Conservation (phyloP, 768 basidiomycete species). For the Guyanaporus albipodus region DNA sequence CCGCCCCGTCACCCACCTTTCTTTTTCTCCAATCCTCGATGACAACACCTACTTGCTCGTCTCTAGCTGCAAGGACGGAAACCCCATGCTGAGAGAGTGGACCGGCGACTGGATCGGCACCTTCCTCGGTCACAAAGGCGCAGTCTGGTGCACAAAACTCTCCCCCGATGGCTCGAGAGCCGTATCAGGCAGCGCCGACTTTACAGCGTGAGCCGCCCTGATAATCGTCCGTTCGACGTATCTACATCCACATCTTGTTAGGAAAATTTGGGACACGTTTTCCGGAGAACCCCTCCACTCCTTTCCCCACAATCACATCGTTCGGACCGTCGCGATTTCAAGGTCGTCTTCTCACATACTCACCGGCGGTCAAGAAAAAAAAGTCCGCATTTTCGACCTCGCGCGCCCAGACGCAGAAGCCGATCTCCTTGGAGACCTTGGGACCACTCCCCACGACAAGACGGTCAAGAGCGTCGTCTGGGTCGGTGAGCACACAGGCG, state of each 20-base stretch:
- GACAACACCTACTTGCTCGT: constrained; percentile 88
- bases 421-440: constrained; percentile 65
- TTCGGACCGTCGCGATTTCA: constrained; percentile 89
- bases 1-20: constrained; percentile 87
- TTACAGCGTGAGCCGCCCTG: constrained; percentile 73
- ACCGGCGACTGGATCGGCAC: constrained; percentile 99
- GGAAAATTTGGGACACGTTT: constrained; percentile 96
- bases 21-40: constrained; percentile 82
- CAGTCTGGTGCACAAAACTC: constrained; percentile 95
- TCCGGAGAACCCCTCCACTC: constrained; percentile 85
- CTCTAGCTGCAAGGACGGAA: constrained; percentile 98
- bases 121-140: constrained; percentile 87
- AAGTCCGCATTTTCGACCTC: constrained; percentile 92
- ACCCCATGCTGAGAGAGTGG: constrained; percentile 95
- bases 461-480: constrained; percentile 91
- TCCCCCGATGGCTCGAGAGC: constrained; percentile 82
- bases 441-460: constrained; percentile 72
- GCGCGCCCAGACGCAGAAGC: constrained; percentile 83
- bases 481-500: constrained; percentile 83
- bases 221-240: background rate
- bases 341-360: constrained; percentile 65
- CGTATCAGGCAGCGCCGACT: constrained; percentile 93
- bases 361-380: constrained; percentile 96
- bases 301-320: constrained; percentile 98
- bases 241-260: constrained; percentile 36